These are phyloP conservation scores for Ogataea chonburiensis DNA, from an alignment of 805 yeast species.

Conservation along the genomic window DNA sequence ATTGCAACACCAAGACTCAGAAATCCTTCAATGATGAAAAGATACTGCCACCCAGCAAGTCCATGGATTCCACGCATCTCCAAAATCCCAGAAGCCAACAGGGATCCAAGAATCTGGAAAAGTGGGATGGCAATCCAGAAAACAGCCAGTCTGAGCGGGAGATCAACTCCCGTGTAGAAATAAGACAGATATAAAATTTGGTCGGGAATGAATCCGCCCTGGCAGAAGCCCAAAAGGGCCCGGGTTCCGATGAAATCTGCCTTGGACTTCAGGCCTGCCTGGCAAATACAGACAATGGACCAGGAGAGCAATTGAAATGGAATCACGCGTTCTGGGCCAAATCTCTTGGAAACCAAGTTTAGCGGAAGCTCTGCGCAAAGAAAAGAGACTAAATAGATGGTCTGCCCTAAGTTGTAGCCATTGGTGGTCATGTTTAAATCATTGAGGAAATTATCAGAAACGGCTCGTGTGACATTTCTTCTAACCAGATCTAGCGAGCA, in stretches of 20 bases:
- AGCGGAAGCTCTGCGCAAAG: conserved; percentile 61
- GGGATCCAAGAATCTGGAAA: conserved; percentile 44
- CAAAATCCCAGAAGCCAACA: conserved; percentile 50
- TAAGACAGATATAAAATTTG: conserved; percentile 61
- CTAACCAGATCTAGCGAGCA: conserved; percentile 56
- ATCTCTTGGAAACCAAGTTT: conserved; percentile 55
- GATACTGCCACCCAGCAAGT: conserved; percentile 61
- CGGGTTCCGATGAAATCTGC: conserved; percentile 47
- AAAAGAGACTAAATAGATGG: conserved; percentile 51
- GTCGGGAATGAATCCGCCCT: conserved; percentile 72
- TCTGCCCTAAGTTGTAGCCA: conserved; percentile 56
- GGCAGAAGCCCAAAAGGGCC: conserved; percentile 51
- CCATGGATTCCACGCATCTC: conserved; percentile 45
- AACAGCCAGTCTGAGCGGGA: conserved; percentile 54
- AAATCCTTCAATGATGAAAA: conserved; percentile 64
- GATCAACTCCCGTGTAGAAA: conserved; percentile 58
- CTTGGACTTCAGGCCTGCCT: conserved; percentile 42
- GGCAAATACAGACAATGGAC: conserved; percentile 55
- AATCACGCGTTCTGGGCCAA: conserved; percentile 64
- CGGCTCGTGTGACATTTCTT: conserved; percentile 51
- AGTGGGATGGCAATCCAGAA: conserved; percentile 57
- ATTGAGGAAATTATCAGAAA: conserved; percentile 51
- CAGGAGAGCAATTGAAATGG: conserved; percentile 56
- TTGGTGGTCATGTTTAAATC: conserved; percentile 54
- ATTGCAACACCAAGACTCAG: conserved; percentile 54